These are phyloP conservation scores for Chaetoceros muelleri DNA, from an alignment of 108 stramenopile species.

Conservation along the genomic window DNA sequence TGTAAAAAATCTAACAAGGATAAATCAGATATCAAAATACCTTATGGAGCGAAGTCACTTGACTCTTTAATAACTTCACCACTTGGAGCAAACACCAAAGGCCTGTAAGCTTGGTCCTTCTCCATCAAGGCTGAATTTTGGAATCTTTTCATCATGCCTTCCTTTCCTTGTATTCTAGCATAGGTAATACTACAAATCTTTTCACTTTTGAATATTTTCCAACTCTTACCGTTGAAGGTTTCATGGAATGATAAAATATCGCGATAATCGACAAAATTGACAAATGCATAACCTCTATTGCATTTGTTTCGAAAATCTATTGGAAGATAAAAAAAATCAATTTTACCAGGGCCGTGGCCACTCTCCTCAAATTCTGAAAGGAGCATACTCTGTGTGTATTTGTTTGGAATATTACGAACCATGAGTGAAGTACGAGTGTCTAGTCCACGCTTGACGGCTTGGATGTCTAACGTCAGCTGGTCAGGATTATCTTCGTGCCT, in stretches of 20 bases:
- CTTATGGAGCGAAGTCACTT: too few relatives aligned
- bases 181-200: slow-evolving; percentile 98
- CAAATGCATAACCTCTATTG: slow-evolving; percentile 98
- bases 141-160: slow-evolving; percentile 95
- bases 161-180: slow-evolving; percentile 97
- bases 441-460: slow-evolving; percentile 54
- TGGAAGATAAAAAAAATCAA: slow-evolving; percentile 98
- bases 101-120: slow-evolving; percentile 95
- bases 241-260: slow-evolving; percentile 86
- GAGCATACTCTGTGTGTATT: slow-evolving; percentile 98
- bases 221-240: slow-evolving; percentile 85
- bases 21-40: too few relatives aligned
- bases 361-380: slow-evolving; percentile 83
- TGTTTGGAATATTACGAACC: slow-evolving; percentile 99
- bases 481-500: slow-evolving; percentile 19
- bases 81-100: slow-evolving; percentile 67
- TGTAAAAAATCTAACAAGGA: too few relatives aligned
- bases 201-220: slow-evolving; percentile 95
- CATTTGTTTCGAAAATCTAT: slow-evolving; percentile 99
- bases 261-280: slow-evolving; percentile 88
- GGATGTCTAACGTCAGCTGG: slow-evolving; percentile 48
- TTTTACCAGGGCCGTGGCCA: slow-evolving; percentile 84
- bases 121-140: slow-evolving; percentile 97
- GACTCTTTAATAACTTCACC: slow-evolving; percentile 33
- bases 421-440: slow-evolving; percentile 96